A percentile compares a stretch with the other conserved stretches of the same genome.
phyloP scores from a whole-genome alignment of 257 asterid genomes.

The Capsicum chinense region DNA sequence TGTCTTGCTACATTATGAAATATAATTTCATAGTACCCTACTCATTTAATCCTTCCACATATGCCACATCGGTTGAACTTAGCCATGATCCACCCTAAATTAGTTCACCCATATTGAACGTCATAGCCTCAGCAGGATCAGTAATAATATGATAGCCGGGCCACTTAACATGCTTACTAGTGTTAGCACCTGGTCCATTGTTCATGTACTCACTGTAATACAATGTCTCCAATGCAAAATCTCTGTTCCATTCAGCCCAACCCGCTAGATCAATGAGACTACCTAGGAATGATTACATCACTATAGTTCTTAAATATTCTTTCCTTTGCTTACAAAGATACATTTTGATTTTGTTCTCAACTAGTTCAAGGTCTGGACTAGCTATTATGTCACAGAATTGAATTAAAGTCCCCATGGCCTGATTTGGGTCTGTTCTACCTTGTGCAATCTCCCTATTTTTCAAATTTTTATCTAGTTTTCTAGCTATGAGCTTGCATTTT shows the following conservation, averaged over 20 bases:
- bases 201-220: slow-evolving; percentile 62
- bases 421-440: slow-evolving; percentile 63
- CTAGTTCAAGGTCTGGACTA: slow-evolving; percentile 45
- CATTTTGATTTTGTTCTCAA: slow-evolving; percentile 36
- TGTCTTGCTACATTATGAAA: neutral
- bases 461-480: slow-evolving; percentile 47
- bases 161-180: slow-evolving; percentile 43
- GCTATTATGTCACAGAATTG: slow-evolving; percentile 50
- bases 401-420: slow-evolving; percentile 61
- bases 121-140: slow-evolving; percentile 40
- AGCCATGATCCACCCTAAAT: slow-evolving; percentile 60
- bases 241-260: slow-evolving; percentile 57
- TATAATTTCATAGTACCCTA: neutral
- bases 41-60: slow-evolving; percentile 42
- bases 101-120: slow-evolving; percentile 53
- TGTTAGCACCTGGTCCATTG: slow-evolving; percentile 51
- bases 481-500: slow-evolving; percentile 45
- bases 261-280: slow-evolving; percentile 54
- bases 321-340: slow-evolving; percentile 69
- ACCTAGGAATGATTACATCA: slow-evolving; percentile 49
- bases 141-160: slow-evolving; percentile 49
- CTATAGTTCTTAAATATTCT: slow-evolving; percentile 27
- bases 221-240: slow-evolving; percentile 49
- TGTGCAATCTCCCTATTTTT: slow-evolving; percentile 34
- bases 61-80: slow-evolving; percentile 50